Percentiles rank a stretch among this genome's conserved stretches.
These are phyloP conservation scores for Aureobasidium mangrovei DNA, from an alignment of 2,329 filamentous ascomycete genomes.

Conservation along the genomic window DNA sequence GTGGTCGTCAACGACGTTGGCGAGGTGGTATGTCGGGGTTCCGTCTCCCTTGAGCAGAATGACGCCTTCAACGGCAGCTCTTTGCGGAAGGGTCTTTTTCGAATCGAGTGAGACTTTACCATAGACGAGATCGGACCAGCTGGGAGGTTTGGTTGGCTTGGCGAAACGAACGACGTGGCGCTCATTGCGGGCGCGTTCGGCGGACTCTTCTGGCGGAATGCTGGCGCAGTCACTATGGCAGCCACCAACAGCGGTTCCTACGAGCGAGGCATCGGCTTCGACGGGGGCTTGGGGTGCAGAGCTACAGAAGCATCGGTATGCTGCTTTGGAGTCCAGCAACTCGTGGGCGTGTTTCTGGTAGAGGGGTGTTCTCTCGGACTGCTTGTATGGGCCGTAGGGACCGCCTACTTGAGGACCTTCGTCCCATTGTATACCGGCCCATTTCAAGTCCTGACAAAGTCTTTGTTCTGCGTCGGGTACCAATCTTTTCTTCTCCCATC, in stretches of 20 bases:
- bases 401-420: constrained; percentile 82
- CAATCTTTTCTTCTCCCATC: constrained; percentile 59
- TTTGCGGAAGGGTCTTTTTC: constrained; percentile 21
- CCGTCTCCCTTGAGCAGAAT: constrained; percentile 88
- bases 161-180: constrained; percentile 69
- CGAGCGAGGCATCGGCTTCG: constrained; percentile 13
- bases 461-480: constrained; percentile 69
- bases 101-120: constrained; percentile 43
- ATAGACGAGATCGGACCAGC: constrained; percentile 72
- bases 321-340: constrained; percentile 61
- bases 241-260: constrained; percentile 46
- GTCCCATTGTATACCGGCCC: constrained; percentile 88
- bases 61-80: constrained; percentile 46
- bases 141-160: constrained; percentile 50
- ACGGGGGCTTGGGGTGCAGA: constrained; percentile 40
- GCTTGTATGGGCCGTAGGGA: constrained; percentile 74
- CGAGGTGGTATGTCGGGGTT: constrained; percentile 91
- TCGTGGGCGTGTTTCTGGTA: constrained; percentile 64
- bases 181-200: constrained; percentile 62
- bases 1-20: constrained; percentile 94
- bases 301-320: constrained; percentile 91
- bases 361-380: constrained; percentile 68
- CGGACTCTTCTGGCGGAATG: constrained; percentile 58
- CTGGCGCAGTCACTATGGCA: constrained; percentile 67
- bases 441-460: constrained; percentile 70